Evolutionary conservation across 768 basidiomycete genomes (phyloP), one percentile per base, ranked within the genome.

Genomic region (Boletus patriciae): DNA sequence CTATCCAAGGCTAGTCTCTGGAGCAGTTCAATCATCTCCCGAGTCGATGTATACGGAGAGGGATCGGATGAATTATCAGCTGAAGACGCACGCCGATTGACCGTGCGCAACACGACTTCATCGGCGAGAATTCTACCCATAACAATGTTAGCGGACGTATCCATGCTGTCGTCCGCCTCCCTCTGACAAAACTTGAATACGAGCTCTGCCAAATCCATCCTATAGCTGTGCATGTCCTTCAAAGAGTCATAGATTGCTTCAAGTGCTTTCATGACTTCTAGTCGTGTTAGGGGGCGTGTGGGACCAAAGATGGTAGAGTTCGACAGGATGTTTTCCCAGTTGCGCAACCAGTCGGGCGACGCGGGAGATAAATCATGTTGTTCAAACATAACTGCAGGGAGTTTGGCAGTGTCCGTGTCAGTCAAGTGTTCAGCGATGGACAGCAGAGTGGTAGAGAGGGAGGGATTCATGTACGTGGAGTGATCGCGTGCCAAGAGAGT

Each of bases 291-390:
- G 0, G 84, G 82, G 16, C 83, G 72, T 3, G 73, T 55, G 3
- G 69, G 61, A 51, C 74, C 72, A 58, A 83, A 66, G 19, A 84
- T 70, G 0, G 71, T 73, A 16, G 77, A 67, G 57, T 83, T 83
- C n/a, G 70, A 73, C 15, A 90, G 67, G 7, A 90, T 72, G 37
- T 62, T 77, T 37, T 76, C 68, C 90, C 90, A 91, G 64, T 86
- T 85, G 18, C 73, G 72, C 27, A 91, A 69, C 90, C 90, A 92
- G 6, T 83, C 79, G 0, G 85, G 82, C 1, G 85, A 84, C 12
- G 86, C 86, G 1, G 90, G 90, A 3, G 83, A 85, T 33, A 91
- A 77, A 46, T 83, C 81, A 60, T 87, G 83, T 54, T 87, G 83
- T 44, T 84, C 83, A 37, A 78, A 74, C 85, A 92, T 87, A 50